A percentile compares a stretch with the other conserved stretches of the same genome.
These are phyloP conservation scores for Lactarius psammicola DNA, from an alignment of 768 basidiomycete species.

Conservation along the genomic window DNA sequence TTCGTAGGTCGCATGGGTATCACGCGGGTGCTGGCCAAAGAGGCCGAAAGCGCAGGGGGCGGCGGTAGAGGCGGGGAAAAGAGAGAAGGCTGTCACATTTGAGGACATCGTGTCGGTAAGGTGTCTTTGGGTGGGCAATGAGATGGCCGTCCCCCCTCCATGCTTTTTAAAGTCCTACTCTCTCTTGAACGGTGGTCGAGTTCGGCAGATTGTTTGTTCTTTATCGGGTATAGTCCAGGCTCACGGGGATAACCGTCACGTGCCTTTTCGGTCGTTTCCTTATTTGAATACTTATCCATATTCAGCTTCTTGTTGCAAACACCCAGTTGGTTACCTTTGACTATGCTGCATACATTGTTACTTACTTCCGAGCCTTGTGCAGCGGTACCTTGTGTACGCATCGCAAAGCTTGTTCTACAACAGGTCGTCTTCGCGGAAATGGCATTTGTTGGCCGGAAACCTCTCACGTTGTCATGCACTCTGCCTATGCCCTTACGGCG, in stretches of 20 bases:
- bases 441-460: not conserved
- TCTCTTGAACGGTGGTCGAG: not conserved
- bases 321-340: not conserved
- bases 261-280: not conserved
- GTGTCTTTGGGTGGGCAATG: not conserved
- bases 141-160: not conserved
- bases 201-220: constrained; percentile 25
- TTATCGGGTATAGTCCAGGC: constrained; percentile 17
- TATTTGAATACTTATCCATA: not conserved
- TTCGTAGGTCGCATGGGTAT: constrained; percentile 15
- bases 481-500: not conserved
- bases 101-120: constrained; percentile 1
- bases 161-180: constrained; percentile 10
- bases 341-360: not conserved
- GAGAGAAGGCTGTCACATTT: constrained; percentile 6
- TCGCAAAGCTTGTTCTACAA: not conserved
- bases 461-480: not conserved
- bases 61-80: constrained; percentile 20
- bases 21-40: constrained; percentile 26
- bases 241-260: not conserved
- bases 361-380: not conserved
- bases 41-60: constrained; percentile 23
- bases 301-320: not conserved
- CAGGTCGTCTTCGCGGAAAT: not conserved
- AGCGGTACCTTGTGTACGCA: not conserved